Evolutionary conservation across 1,284 basidiomycete genomes (phyloP), one percentile per base, ranked within the genome.

Genomic region (Kwoniella shivajii): DNA sequence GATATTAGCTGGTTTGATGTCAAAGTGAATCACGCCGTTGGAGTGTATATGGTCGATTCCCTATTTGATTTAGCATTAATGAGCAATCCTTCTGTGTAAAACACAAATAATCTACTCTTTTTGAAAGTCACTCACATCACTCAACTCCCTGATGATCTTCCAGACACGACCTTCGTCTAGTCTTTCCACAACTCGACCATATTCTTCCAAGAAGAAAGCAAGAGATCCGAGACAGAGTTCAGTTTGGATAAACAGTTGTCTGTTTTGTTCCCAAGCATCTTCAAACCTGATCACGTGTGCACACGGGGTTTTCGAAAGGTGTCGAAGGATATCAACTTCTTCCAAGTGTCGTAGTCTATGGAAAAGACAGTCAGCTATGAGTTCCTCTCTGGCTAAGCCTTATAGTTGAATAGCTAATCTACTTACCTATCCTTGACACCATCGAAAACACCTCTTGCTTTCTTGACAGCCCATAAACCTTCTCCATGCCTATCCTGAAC

Each of bases 1-100:
- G 54, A 99, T 88, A 74, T 99, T 99, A 55, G 91, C 94, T 13
- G 96, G 96, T 80, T 99, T 99, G 67, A 99, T 82, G 79, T 99
- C 96, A 54, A 99, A 85, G 79, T 99, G 96, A 52, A 99, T 89
- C 48, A 98, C 87, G 50, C 88, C 88, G 53, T 86, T 84, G 56
- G 85, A 83, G 77, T 99, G 96, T 61, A 99, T 90, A 79, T 94
- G 94, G 58, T 84, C 82, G 61, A 99, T 82, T 62, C 95, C 92
- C 88, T 91, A 75, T 5, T 31, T 6, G 27, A 42, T 3, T 24
- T 3, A 14, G 9, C 22, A 10, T 16, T 14, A 31, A 38, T 14
- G 20, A 39, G 14, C 36, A 24, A 22, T 20, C 50, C n/a, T 16
- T 22, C 11, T 50, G 22, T 43, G 53, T 22, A 22, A 47, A 22